These are phyloP conservation scores for Pleurotus salmoneostramineus DNA, from an alignment of 768 basidiomycete species.

Conservation along the genomic window DNA sequence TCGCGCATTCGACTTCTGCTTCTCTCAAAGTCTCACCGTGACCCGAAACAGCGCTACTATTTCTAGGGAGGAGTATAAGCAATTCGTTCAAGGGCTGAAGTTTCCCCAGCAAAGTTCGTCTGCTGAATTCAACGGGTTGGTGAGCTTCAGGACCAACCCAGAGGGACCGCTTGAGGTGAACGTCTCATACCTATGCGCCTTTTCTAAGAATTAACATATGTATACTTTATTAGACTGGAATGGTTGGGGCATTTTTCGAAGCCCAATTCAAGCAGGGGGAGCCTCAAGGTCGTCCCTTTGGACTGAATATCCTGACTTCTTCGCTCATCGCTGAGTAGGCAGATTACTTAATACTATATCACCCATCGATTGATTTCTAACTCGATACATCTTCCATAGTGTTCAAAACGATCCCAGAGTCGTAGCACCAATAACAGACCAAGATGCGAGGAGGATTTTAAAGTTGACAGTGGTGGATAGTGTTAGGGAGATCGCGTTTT, in stretches of 20 bases:
- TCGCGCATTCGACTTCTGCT: slow-evolving; percentile 33
- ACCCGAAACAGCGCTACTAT: slow-evolving; percentile 33
- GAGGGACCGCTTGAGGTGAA: slow-evolving; percentile 6
- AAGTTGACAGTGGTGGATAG: slow-evolving; percentile 6
- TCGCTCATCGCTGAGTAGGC: slow-evolving; percentile 9
- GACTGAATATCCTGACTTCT: slow-evolving; percentile 7
- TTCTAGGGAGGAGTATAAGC: slow-evolving; percentile 36
- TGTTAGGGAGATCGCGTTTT: slow-evolving; percentile 3
- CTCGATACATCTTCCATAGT: neutral
- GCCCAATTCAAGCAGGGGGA: slow-evolving; percentile 6
- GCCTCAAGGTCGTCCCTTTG: neutral
- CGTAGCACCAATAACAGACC: neutral
- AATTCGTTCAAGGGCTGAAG: slow-evolving; percentile 21
- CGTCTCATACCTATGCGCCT: neutral
- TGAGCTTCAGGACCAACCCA: slow-evolving; percentile 14
- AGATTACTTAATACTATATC: neutral
- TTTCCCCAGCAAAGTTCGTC: slow-evolving; percentile 19
- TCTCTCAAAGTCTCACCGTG: slow-evolving; percentile 28
- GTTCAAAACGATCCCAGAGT: slow-evolving; percentile 3
- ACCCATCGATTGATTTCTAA: neutral
- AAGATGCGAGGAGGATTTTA: slow-evolving; percentile 8
- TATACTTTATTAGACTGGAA: slow-evolving; percentile 11
- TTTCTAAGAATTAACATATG: neutral
- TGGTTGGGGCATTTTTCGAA: slow-evolving; percentile 12
- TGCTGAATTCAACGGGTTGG: slow-evolving; percentile 22